Base-by-base conservation (phyloP, 2,329 filamentous ascomycete genomes). In the Alternaria gaisen region DNA sequence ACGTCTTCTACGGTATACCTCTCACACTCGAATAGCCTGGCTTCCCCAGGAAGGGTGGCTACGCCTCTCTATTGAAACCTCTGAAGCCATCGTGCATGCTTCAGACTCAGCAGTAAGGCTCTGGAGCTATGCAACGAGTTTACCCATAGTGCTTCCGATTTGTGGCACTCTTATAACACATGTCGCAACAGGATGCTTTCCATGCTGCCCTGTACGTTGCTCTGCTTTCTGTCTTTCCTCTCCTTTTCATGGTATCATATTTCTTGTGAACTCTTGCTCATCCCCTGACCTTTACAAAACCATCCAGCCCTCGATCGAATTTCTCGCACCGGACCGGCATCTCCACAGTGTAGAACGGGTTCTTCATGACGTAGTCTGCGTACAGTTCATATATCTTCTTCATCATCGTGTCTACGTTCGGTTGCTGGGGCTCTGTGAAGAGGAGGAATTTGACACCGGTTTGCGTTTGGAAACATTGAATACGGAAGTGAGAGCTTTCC, bases 361-460 rank as follows among this genome's bases (percentile, higher is more conserved):
- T 99, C 85, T 98, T 99, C 93, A 97, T 98, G 70, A 99, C 95
- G 78, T 92, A 98, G 80, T 99, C 95, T 52, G 92, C 87, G 82
- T 98, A 99, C 53, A 98, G 82, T 78, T 98, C 95, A 79, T 99
- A 98, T 72, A 97, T 90, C 78, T 88, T 91, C 76, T 88, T 86
- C 70, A 97, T 89, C 44, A 94, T 90, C 12, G 88, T 85, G 72
- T 98, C 95, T 40, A 96, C 90, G 74, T 96, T 97, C 50, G 90
- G 87, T 82, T 96, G 94, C 66, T 92, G 88, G 16, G 89, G 89
- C 80, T 98, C 95, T 56, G 95, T 97, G 78, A 99, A 97, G 56
- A 99, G 85, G 40, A 99, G 82, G 78, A 99, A 99, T 80, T 99
- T 99, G 60, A 90, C 94, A 32, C 95, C 95, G 3, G 95, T 98